These are phyloP conservation scores for Barnettozyma californica DNA, from an alignment of 805 yeast species.

Conservation along the genomic window DNA sequence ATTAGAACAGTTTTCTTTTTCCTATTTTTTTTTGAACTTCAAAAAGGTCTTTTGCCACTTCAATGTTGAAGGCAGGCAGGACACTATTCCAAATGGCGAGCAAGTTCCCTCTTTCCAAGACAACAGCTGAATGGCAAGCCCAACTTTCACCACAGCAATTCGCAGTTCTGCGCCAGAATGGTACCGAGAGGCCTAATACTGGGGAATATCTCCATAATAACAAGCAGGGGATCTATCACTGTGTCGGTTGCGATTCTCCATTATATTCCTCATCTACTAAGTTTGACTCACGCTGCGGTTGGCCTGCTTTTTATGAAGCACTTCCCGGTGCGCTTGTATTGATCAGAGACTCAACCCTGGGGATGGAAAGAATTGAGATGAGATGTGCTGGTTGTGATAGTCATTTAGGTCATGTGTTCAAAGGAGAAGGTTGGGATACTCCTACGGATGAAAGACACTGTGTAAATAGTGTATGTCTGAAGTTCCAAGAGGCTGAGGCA, in stretches of 20 bases:
- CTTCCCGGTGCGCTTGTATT: slow-evolving; percentile 71
- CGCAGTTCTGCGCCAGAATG: slow-evolving; percentile 63
- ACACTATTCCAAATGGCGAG: neutral
- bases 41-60: neutral
- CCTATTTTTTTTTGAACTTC: slow-evolving; percentile 1
- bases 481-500: slow-evolving; percentile 35
- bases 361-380: slow-evolving; percentile 88
- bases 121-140: slow-evolving; percentile 75
- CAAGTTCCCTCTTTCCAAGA: slow-evolving; percentile 17
- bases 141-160: slow-evolving; percentile 71
- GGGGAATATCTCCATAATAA: slow-evolving; percentile 37
- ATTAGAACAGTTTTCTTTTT: no score
- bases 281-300: slow-evolving; percentile 90
- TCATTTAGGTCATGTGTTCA: slow-evolving; percentile 92
- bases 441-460: slow-evolving; percentile 95
- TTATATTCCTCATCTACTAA: slow-evolving; percentile 75
- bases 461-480: slow-evolving; percentile 80
- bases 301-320: slow-evolving; percentile 97
- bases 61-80: neutral
- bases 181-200: slow-evolving; percentile 42
- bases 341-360: slow-evolving; percentile 54
- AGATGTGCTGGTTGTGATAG: slow-evolving; percentile 85
- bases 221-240: slow-evolving; percentile 60
- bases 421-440: slow-evolving; percentile 79
- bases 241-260: slow-evolving; percentile 84